These are phyloP conservation scores for Podospora fimiseda DNA, from an alignment of 495 filamentous ascomycete genomes.

Conservation along the genomic window DNA sequence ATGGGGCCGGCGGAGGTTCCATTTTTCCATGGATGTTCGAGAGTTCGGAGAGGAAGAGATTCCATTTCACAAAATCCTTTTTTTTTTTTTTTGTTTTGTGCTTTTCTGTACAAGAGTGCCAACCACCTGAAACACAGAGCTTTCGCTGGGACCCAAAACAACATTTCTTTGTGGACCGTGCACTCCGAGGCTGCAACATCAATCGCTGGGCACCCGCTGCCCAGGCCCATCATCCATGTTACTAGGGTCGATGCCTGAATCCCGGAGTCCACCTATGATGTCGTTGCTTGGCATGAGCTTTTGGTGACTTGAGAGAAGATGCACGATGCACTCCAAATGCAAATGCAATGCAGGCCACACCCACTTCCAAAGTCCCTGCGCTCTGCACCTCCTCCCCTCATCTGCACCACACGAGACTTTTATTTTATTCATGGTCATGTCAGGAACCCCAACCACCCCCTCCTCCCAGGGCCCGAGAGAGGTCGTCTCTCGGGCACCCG, in stretches of 20 bases:
- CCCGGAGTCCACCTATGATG: too few species aligned
- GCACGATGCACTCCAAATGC: too few species aligned
- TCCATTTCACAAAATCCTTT: too few species aligned
- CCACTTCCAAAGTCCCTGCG: background rate
- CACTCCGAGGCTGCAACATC: background rate
- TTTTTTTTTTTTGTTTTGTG: too few species aligned
- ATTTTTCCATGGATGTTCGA: background rate
- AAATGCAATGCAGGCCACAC: too few species aligned
- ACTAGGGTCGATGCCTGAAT: too few species aligned
- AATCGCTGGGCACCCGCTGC: too few species aligned
- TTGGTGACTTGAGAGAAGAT: too few species aligned
- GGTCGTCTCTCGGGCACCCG: background rate
- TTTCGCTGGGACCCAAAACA: background rate
- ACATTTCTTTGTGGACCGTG: background rate
- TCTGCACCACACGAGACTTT: background rate
- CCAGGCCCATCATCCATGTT: too few species aligned
- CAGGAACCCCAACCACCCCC: background rate
- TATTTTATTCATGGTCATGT: background rate
- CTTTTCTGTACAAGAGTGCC: background rate
- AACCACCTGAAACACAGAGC: constrained; percentile 4
- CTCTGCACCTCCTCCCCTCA: background rate
- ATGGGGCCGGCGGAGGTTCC: too few species aligned
- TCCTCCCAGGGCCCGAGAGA: background rate
- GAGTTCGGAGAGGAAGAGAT: background rate
- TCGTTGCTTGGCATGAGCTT: background rate